Conservation (phyloP, 495 filamentous ascomycete genomes). For the Aspergillus indologenus region DNA sequence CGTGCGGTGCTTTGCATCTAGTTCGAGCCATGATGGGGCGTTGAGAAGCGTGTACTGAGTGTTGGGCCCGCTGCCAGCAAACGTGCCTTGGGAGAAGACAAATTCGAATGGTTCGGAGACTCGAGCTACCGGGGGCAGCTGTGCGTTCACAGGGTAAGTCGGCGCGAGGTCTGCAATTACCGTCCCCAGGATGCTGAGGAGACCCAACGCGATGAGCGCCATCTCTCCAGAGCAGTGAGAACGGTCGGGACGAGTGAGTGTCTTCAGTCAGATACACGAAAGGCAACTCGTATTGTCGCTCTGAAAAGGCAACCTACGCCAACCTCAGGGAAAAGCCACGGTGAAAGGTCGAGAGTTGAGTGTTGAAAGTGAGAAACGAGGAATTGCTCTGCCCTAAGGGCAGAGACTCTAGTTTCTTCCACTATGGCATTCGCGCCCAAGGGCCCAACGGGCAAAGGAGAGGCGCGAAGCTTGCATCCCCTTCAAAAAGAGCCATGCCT, state of each 20-base stretch:
- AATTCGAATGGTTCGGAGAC: constrained; percentile 62
- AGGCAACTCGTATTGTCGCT: constrained; percentile 9
- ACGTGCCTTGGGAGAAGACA: constrained; percentile 65
- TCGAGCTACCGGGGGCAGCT: constrained; percentile 72
- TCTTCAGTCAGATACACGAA: constrained; percentile 12
- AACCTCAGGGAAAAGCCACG: constrained; percentile 10
- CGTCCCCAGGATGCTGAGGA: constrained; percentile 32
- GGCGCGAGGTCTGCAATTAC: constrained; percentile 47
- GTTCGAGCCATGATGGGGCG: constrained; percentile 64
- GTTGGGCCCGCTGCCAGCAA: constrained; percentile 48
- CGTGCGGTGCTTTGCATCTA: constrained; percentile 59
- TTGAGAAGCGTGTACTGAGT: constrained; percentile 61
- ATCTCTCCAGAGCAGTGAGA: constrained; percentile 23
- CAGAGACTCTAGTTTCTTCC: constrained; percentile 21
- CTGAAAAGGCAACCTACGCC: constrained; percentile 5
- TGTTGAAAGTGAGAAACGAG: constrained; percentile 14
- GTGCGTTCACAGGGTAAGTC: constrained; percentile 70
- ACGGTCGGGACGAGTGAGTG: constrained; percentile 11
- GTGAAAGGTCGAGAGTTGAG: constrained; percentile 2
- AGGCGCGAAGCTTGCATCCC: constrained; percentile 34
- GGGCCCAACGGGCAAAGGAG: constrained; percentile 33
- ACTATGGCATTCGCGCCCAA: constrained; percentile 30
- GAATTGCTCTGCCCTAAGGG: constrained; percentile 24
- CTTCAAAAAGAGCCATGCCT: constrained; percentile 43
- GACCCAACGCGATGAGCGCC: constrained; percentile 29